Evolutionary conservation across 495 filamentous ascomycete genomes (phyloP).

Genomic region (Neurospora sp.): DNA sequence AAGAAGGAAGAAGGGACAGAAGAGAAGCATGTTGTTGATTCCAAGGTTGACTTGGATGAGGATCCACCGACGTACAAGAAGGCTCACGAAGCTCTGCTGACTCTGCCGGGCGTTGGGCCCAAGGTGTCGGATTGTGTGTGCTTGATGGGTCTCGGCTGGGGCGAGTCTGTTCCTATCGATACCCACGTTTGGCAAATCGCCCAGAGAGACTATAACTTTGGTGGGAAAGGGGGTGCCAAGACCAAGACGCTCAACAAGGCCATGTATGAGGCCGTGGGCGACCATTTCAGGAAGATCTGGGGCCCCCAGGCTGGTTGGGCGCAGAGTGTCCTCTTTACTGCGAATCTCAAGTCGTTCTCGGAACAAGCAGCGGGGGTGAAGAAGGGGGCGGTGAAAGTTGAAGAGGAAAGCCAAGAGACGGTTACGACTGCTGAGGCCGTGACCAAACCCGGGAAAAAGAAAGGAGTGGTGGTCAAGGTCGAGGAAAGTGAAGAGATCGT

Average conservation of each 20-base stretch:
- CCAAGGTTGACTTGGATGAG: not conserved
- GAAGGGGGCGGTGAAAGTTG: constrained; percentile 18
- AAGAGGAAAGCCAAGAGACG: constrained; percentile 7
- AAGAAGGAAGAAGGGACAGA: not conserved
- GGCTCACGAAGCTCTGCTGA: constrained; percentile 72
- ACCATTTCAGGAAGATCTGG: constrained; percentile 86
- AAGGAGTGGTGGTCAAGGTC: not conserved
- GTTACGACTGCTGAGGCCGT: constrained; percentile 13
- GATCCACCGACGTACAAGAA: constrained; percentile 47
- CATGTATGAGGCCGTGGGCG: constrained; percentile 81
- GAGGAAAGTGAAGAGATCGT: not conserved
- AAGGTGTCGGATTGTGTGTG: constrained; percentile 97
- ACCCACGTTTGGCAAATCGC: constrained; percentile 99
- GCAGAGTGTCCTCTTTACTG: constrained; percentile 92
- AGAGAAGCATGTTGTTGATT: not conserved
- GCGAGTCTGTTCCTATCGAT: constrained; percentile 88
- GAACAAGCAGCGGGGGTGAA: constrained; percentile 41
- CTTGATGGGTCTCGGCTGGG: constrained; percentile 96
- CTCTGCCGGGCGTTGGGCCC: constrained; percentile 79
- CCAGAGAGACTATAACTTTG: constrained; percentile 87
- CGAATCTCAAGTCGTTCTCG: constrained; percentile 79
- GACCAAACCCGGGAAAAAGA: not conserved
- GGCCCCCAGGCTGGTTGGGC: constrained; percentile 94
- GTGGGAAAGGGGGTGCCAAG: constrained; percentile 49
- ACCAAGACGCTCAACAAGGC: constrained; percentile 78